Evolutionary conservation across 306 rosid species (phyloP).

Genomic region (Luffa aegyptiaca): DNA sequence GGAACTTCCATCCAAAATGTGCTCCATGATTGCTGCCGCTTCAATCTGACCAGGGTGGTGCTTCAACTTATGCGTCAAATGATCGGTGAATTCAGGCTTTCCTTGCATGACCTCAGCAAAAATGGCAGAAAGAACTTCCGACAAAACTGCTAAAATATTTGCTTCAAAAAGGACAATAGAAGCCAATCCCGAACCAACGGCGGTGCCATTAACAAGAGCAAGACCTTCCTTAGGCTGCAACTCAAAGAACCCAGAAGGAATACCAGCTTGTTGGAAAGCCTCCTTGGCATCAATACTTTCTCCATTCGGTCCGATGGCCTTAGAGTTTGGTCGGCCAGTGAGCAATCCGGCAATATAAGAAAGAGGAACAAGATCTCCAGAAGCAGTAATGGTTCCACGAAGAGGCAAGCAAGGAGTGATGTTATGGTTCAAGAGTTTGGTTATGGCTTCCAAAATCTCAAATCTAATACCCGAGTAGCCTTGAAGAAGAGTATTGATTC

Average conservation of each 20-base stretch:
- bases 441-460: conserved; percentile 54
- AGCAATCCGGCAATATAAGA: conserved; percentile 63
- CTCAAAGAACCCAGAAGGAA: conserved; percentile 59
- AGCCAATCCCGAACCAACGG: neutral
- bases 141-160: neutral
- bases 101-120: conserved; percentile 71
- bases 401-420: conserved; percentile 41
- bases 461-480: neutral
- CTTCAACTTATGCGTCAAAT: conserved; percentile 43
- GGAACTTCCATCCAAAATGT: conserved; percentile 75
- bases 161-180: neutral
- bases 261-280: conserved; percentile 45
- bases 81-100: neutral
- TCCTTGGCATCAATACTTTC: conserved; percentile 38
- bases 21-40: conserved; percentile 92
- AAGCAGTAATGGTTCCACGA: neutral
- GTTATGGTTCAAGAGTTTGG: conserved; percentile 60
- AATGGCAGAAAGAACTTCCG: neutral
- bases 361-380: conserved; percentile 62
- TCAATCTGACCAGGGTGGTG: conserved; percentile 96
- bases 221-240: conserved; percentile 90
- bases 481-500: conserved; percentile 53
- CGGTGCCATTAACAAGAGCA: conserved; percentile 21
- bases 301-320: neutral
- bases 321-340: neutral